These are phyloP conservation scores for Botrytis elliptica DNA, from an alignment of 2,329 filamentous ascomycete genomes.

Conservation along the genomic window DNA sequence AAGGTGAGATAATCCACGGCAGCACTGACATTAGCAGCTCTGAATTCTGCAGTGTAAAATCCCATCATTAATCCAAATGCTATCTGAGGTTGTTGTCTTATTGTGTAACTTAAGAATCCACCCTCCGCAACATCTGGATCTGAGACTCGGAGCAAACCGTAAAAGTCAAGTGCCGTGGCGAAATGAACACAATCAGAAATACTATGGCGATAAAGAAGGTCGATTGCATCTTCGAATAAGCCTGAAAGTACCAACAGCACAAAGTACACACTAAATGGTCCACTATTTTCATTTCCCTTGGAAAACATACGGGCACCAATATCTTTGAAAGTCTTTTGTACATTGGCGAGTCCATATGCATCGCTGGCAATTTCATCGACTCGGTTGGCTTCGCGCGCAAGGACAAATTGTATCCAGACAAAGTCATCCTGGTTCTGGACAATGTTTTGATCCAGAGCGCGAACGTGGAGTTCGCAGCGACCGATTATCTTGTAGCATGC, in stretches of 20 bases:
- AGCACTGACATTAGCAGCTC: conserved; percentile 81
- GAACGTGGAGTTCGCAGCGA: conserved; percentile 65
- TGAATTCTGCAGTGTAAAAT: conserved; percentile 94
- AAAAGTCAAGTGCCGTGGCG: conserved; percentile 82
- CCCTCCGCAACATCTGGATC: conserved; percentile 74
- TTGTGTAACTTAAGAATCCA: conserved; percentile 66
- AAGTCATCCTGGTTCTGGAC: conserved; percentile 63
- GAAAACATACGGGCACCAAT: conserved; percentile 91
- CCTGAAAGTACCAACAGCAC: conserved; percentile 87
- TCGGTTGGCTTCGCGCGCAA: conserved; percentile 64
- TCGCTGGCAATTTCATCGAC: conserved; percentile 64
- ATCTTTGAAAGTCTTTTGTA: conserved; percentile 79
- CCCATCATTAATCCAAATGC: conserved; percentile 94
- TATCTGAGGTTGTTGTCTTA: conserved; percentile 72
- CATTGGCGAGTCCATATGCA: conserved; percentile 62
- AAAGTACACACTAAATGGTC: conserved; percentile 87
- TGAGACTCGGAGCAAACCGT: conserved; percentile 83
- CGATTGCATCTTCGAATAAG: conserved; percentile 90
- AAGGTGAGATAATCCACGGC: conserved; percentile 91
- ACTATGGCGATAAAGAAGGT: conserved; percentile 87
- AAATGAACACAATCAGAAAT: conserved; percentile 96
- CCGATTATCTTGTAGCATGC: conserved; percentile 98
- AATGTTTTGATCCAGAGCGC: conserved; percentile 54
- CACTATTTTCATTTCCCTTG: conserved; percentile 68
- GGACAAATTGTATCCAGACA: conserved; percentile 71